Base-by-base conservation (phyloP, 2,329 filamentous ascomycete genomes). In the Fusarium keratoplasticum region DNA sequence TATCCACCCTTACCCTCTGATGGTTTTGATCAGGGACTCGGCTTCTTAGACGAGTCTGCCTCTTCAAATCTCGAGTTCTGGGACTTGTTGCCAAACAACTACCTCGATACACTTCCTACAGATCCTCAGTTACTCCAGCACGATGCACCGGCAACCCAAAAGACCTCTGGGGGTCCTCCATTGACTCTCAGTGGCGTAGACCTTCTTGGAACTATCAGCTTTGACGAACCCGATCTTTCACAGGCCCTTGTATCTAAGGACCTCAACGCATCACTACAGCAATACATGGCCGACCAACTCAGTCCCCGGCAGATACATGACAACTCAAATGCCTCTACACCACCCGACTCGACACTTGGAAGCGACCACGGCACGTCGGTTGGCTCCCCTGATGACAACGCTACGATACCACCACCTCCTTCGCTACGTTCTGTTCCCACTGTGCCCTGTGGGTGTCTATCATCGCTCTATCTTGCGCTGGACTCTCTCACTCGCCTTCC, bases 401-500 rank as follows among this genome's bases (percentile, higher is more conserved):
- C 50, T 29, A 55, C 69, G 35, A 38, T 69, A 10, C 64, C 70
- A 36, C 70, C 44, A 1, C 55, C 61, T 11, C 31, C 67, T 18
- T 65, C 65, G 38, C 64, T 76, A 57, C 79, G 74, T 36, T 55
- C 80, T 20, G 69, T 80, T n/a, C 80, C 81, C 16, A 79, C 67
- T 47, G 74, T 80, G 27, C 67, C 74, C 18, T 90, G 89, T 70
- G 78, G 82, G 64, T 90, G 89, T 70, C 84, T 87, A 1, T 84
- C 86, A 1, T 83, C 81, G 16, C 82, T 90, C 16, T 89, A 87
- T 76, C 83, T 87, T 6, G 84, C 88, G 6, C 82, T 90, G 4
- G 84, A 87, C 67, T 85, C 86, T 22, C 84, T 90, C 69, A 84
- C 85, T 58, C 82, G 81, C 44, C 82, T 89, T 2, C 85, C 88